Evolutionary conservation across 805 yeast genomes (phyloP), one percentile per base, ranked within the genome.

Genomic region (Suhomyces sp.): DNA sequence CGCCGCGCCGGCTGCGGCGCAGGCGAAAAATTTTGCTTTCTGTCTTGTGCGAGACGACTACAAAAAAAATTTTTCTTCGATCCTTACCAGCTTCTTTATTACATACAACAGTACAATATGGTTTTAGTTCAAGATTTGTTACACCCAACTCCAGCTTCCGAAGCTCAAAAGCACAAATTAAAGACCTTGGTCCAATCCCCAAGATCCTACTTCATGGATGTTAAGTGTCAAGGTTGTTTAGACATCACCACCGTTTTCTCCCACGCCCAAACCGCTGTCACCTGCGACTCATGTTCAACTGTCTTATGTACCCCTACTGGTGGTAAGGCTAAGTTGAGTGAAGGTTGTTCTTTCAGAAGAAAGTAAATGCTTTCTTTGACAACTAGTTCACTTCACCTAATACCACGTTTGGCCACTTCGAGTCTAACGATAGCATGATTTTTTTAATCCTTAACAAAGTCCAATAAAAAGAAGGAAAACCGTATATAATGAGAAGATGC

Each of bases 41-140:
- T 31, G 23, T 31, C 47, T 22, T 41, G 22, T 38, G 42, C 38
- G 42, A 38, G 42, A 22, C 47, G 45, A 47, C 33, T 27, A 27
- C 27, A 26, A 22, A 49, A 44, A 42, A 49, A 49, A 49, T 33
- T 36, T 46, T 44, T 35, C 15, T 38, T 22, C 9, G 9, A 24
- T 24, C 42, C 19, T 38, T 6, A 17, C 38, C 40, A 23, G 19
- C 48, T 44, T 42, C 9, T 22, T 31, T 22, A 15, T 42, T n/a
- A 33, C 33, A 29, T 35, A 33, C 26, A n/a, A 15, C 17, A 38
- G 6, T 38, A 42, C 53, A 58, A 44, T 26, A 57, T 59, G 77
- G 77, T 72, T 69, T 72, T 72, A 70, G 76, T 71, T 65, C 72
- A 71, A 63, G 77, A 72, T 68, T 71, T 72, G 63, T 72, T 72